A percentile compares a stretch with the other conserved stretches of the same genome.
Conservation (phyloP, 2,329 filamentous ascomycete genomes). For the Grosmannia huntii region DNA sequence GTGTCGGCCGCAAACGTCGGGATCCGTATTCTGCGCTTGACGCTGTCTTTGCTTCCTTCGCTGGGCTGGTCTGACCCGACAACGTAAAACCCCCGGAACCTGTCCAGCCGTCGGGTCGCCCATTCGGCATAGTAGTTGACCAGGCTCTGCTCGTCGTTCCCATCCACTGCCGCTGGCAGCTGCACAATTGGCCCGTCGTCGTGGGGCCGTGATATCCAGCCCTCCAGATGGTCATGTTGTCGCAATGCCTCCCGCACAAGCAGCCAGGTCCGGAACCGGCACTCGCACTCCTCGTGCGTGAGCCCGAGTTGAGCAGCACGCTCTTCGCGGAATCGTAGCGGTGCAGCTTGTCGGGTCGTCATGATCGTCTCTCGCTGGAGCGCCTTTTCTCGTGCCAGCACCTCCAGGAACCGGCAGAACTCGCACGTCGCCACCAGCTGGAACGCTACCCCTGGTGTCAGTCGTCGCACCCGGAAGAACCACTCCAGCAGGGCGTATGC, state of each 20-base stretch:
- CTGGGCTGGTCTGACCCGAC: background rate
- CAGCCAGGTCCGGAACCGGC: slow-evolving; percentile 11
- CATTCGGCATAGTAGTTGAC: slow-evolving; percentile 52
- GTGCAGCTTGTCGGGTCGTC: slow-evolving; percentile 9
- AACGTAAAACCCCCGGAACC: background rate
- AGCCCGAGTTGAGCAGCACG: slow-evolving; percentile 17
- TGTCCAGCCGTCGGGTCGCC: slow-evolving; percentile 34
- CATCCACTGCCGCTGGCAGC: slow-evolving; percentile 34
- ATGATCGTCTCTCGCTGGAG: slow-evolving; percentile 11
- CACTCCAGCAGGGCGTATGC: slow-evolving; percentile 27
- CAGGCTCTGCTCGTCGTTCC: slow-evolving; percentile 48
- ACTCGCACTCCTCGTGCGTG: slow-evolving; percentile 12
- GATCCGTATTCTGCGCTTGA: slow-evolving; percentile 20
- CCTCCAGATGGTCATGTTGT: slow-evolving; percentile 9
- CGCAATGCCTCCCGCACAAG: background rate
- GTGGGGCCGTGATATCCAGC: slow-evolving; percentile 17
- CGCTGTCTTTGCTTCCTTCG: slow-evolving; percentile 4
- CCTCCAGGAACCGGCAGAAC: slow-evolving; percentile 22
- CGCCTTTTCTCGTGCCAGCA: slow-evolving; percentile 22
- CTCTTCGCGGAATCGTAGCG: slow-evolving; percentile 12
- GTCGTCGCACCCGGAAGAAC: slow-evolving; percentile 18
- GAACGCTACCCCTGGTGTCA: slow-evolving; percentile 8
- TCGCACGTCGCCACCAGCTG: slow-evolving; percentile 24
- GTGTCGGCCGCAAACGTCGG: slow-evolving; percentile 24
- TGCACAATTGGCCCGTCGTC: slow-evolving; percentile 28